Evolutionary conservation across 768 basidiomycete genomes (phyloP), one percentile per base, ranked within the genome.

Genomic region (Suillus americanus): DNA sequence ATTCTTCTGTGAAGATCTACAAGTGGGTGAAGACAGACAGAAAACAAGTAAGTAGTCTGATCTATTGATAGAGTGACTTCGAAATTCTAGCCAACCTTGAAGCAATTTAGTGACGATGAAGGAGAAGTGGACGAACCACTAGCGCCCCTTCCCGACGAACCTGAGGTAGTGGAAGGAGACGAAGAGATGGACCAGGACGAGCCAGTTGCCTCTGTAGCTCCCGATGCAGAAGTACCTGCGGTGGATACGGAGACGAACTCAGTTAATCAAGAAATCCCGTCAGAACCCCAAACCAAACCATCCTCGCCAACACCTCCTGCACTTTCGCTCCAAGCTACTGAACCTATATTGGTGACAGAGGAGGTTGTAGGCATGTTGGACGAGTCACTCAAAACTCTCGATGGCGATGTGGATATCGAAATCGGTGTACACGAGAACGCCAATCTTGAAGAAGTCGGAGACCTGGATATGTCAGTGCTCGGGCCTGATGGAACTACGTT

Each of bases 31-130:
- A 88, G 73, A 91, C 91, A 16, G 90, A 93, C 64, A 90, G 87
- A 75, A 80, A 81, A 55, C 92, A 92, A 81, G 92, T 90, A 70
- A 61, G 85, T 66, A 28, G n/a, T 60, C 55, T 50, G 55, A 30
- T 12, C 61, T 46, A 28, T 45, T 57, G 53, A 50, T 25, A 37
- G 51, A 48, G 43, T 33, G 33, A 37, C 41, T 60, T 43, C 16
- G 46, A 43, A 43, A 63, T 63, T 35, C 54, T 63, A 48, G 55
- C 37, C 54, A 64, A 51, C 61, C 41, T 66, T 61, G 66, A 73
- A 95, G 92, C 90, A 93, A 83, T 95, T 94, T 70, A 92, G 90
- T 71, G 92, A 94, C 71, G 91, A 94, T 64, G 93, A 94, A 71
- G 90, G 85, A 60, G 89, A 87, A 66, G 85, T 79, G 0, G 91